Percentiles rank a stretch among this genome's conserved stretches.
These are phyloP conservation scores for Clavispora asparagi DNA, from an alignment of 805 yeast species.

Conservation along the genomic window DNA sequence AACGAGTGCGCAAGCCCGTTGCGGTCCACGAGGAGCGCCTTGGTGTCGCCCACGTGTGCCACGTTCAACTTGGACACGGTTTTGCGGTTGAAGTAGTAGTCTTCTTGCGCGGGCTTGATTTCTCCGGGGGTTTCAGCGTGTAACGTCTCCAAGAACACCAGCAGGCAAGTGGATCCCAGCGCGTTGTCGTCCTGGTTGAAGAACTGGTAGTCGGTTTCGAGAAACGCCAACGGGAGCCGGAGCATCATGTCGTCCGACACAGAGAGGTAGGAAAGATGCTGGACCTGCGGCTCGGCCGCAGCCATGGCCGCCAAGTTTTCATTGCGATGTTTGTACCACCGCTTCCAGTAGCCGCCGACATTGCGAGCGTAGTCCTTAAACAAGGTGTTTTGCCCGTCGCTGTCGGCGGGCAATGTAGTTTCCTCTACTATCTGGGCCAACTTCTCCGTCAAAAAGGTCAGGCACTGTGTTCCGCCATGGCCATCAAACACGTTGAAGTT, in stretches of 20 bases:
- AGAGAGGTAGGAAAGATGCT: conserved; percentile 9
- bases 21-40: conserved; percentile 78
- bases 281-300: conserved; percentile 11
- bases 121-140: conserved; percentile 25
- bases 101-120: conserved; percentile 25
- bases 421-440: conserved; percentile 52
- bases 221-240: conserved; percentile 59
- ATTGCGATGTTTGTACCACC: conserved; percentile 53
- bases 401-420: conserved; percentile 22
- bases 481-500: conserved; percentile 85
- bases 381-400: conserved; percentile 32
- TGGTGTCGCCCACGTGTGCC: conserved; percentile 92
- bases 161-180: conserved; percentile 72
- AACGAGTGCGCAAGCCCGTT: conserved; percentile 75
- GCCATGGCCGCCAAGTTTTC: conserved; percentile 24
- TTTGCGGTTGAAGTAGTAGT: conserved; percentile 58
- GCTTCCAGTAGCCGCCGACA: conserved; percentile 83
- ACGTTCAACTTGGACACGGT: conserved; percentile 65
- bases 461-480: conserved; percentile 83
- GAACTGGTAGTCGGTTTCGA: conserved; percentile 62
- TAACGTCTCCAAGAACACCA: conserved; percentile 52
- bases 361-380: conserved; percentile 49
- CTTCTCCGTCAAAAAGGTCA: conserved; percentile 50
- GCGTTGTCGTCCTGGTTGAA: conserved; percentile 33
- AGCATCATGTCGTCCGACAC: conserved; percentile 50